Evolutionary conservation across 2,329 filamentous ascomycete genomes (phyloP).

Genomic region (Paracoccidioides brasiliensis): DNA sequence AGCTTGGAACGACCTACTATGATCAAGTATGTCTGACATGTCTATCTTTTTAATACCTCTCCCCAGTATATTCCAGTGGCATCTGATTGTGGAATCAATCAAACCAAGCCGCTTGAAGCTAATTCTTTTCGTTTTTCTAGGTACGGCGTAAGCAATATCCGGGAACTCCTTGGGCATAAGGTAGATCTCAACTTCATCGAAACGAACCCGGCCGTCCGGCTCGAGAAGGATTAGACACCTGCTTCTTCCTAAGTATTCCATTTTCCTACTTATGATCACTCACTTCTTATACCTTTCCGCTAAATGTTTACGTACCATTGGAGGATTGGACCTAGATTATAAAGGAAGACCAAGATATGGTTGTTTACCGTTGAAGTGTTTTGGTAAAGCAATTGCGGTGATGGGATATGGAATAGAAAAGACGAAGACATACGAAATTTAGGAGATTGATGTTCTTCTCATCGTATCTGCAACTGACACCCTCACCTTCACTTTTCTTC

Average conservation of each 20-base stretch:
- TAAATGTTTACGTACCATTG: not conserved
- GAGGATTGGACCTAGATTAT: not conserved
- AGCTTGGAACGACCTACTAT: slow-evolving; percentile 90
- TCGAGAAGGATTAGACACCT: slow-evolving; percentile 60
- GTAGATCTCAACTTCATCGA: slow-evolving; percentile 89
- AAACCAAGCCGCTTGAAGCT: not conserved
- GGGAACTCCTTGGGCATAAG: slow-evolving; percentile 86
- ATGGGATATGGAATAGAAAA: not conserved
- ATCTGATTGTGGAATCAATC: not conserved
- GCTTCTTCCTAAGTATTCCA: not conserved
- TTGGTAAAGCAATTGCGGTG: not conserved
- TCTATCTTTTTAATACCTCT: not conserved
- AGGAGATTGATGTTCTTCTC: not conserved
- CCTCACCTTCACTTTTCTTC: not conserved
- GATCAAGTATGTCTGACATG: slow-evolving; percentile 60
- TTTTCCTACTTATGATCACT: not conserved
- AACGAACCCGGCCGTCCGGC: slow-evolving; percentile 75
- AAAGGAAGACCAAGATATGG: not conserved
- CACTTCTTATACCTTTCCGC: not conserved
- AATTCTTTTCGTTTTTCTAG: slow-evolving; percentile 18
- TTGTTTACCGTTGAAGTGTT: not conserved
- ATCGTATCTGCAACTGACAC: not conserved
- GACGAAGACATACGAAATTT: not conserved
- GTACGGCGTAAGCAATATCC: slow-evolving; percentile 72
- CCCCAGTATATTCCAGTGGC: not conserved